Evolutionary conservation across 1,284 basidiomycete genomes (phyloP).

Genomic region (Jaminaea rosea): DNA sequence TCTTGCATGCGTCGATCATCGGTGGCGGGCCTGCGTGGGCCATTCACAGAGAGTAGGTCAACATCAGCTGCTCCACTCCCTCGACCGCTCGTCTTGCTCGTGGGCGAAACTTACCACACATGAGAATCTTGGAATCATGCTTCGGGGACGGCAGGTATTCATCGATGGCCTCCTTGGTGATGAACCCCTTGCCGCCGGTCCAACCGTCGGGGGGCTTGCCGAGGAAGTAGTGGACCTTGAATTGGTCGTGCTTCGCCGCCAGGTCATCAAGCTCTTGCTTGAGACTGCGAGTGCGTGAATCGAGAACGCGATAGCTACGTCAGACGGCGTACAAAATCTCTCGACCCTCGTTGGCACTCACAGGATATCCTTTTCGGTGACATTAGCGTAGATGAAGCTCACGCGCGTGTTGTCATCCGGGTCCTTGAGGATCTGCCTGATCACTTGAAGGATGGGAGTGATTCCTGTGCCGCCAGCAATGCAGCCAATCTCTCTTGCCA

Average conservation of each 20-base stretch:
- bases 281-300: too few relatives aligned
- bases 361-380: slow-evolving; percentile 54
- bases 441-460: slow-evolving; percentile 75
- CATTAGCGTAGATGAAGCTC: slow-evolving; percentile 95
- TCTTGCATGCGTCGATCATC: slow-evolving; percentile 96
- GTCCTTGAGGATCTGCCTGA: slow-evolving; percentile 78
- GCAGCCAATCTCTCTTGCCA: slow-evolving; percentile 66
- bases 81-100: too few relatives aligned
- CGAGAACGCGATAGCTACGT: too few relatives aligned
- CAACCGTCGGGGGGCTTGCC: slow-evolving; percentile 82
- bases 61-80: not conserved
- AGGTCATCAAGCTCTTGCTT: slow-evolving; percentile 77
- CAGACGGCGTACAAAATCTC: too few relatives aligned
- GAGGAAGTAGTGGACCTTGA: slow-evolving; percentile 78
- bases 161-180: slow-evolving; percentile 86
- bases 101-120: slow-evolving; percentile 44
- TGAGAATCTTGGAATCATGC: slow-evolving; percentile 46
- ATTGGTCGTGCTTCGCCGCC: slow-evolving; percentile 57
- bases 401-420: slow-evolving; percentile 71
- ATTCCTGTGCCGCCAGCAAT: slow-evolving; percentile 89
- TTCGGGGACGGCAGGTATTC: slow-evolving; percentile 47
- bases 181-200: slow-evolving; percentile 82
- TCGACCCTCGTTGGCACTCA: too few relatives aligned
- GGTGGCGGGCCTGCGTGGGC: slow-evolving; percentile 67
- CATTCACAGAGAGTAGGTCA: slow-evolving; percentile 42